Base-by-base conservation (phyloP, 495 filamentous ascomycete genomes). In the Aspergillus sclerotiicarbonarius region DNA sequence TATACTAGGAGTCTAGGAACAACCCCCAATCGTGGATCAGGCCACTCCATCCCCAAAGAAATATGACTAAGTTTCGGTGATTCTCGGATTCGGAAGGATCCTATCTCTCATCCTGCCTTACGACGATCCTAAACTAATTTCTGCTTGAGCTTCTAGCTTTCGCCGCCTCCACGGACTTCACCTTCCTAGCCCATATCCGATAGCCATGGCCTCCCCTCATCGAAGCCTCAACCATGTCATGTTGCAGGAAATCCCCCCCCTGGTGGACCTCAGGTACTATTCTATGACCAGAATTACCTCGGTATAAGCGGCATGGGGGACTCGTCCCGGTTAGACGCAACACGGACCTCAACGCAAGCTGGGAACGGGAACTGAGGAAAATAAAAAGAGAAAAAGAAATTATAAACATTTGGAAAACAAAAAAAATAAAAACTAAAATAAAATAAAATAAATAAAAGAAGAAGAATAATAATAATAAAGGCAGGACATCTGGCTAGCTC, bases 71-170 rank as follows among this genome's bases (percentile, higher is more conserved):
- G 20, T 21, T 29, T 19, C 19, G 6, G n/a, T 9, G 1, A 37
- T 52, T 5, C 18, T 13, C 52, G 25, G 25, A 25, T 13, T 44
- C 33, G n/a, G 52, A 54, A 16, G 52, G 19, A 54, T 54, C 29
- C 39, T 33, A 43, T 31, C 52, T 25, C 32, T 41, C 25, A 13
- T 29, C 21, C 37, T 29, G 32, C 13, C 39, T 54, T 18, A 54
- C 39, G 35, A 41, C 33, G 21, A 41, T 29, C 52, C 29, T 15
- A 37, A 9, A 37, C 33, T 15, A 37, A 37, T 37, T 37, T 37
- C 33, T 37, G 33, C 25, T 25, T 25, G 25, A 25, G 2, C 2
- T 25, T 25, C 25, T 25, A 25, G 33, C 33, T 37, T 10, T 37
- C 33, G 33, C 33, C 33, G 8, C 33, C 33, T 37, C 33, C 33